Percentiles rank a stretch among this genome's conserved stretches.
phyloP scores from a whole-genome alignment of 495 filamentous ascomycete species.

The Lophium mytilinum region DNA sequence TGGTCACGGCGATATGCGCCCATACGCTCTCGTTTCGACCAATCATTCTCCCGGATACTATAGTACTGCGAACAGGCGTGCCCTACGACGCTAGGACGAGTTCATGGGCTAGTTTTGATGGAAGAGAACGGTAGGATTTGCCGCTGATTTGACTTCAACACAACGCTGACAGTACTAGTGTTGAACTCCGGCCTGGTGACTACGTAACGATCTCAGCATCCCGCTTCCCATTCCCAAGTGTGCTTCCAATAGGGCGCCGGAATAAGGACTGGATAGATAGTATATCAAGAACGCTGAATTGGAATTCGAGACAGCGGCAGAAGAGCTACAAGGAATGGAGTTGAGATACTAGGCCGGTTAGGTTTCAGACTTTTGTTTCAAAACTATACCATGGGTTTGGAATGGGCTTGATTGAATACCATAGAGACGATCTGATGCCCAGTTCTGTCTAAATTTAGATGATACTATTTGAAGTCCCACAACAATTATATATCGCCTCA shows the following conservation, averaged over 20 bases:
- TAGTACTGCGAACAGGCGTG: constrained; percentile 83
- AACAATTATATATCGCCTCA: too few species aligned
- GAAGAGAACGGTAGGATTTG: constrained; percentile 48
- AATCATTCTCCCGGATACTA: constrained; percentile 90
- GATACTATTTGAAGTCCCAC: too few species aligned
- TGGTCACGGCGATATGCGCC: constrained; percentile 90
- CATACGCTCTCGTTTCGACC: constrained; percentile 94
- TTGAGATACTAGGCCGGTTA: background rate
- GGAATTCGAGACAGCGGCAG: constrained; percentile 78
- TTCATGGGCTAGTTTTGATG: constrained; percentile 96
- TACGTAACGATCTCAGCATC: constrained; percentile 93
- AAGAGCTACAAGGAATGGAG: constrained; percentile 44
- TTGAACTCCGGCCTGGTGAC: constrained; percentile 83
- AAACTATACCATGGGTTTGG: too few species aligned
- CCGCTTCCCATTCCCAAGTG: constrained; percentile 85
- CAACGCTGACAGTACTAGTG: constrained; percentile 30
- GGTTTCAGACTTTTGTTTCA: too few species aligned
- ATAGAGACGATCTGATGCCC: too few species aligned
- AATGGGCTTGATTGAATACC: too few species aligned
- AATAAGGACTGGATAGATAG: constrained; percentile 91
- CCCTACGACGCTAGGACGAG: constrained; percentile 83
- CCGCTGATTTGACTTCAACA: background rate
- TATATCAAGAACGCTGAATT: constrained; percentile 81
- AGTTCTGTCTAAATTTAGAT: too few species aligned
- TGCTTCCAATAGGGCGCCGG: constrained; percentile 63